A percentile compares a stretch with the other conserved stretches of the same genome.
Conservation (phyloP, 2,329 filamentous ascomycete genomes). For the Fusarium sp. region DNA sequence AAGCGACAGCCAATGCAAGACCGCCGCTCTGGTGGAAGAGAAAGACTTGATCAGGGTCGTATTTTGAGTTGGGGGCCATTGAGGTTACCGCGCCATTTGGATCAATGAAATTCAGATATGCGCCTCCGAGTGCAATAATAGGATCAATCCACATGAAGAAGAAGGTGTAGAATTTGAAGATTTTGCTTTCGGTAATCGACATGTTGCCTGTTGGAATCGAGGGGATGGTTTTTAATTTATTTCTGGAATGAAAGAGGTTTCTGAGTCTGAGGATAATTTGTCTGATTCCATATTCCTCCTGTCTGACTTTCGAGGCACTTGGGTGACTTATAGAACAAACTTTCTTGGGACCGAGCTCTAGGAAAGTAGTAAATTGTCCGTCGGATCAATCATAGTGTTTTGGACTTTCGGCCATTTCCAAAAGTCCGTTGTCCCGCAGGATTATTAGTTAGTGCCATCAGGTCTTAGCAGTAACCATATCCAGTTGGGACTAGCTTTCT, state of each 20-base stretch:
- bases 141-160: slow-evolving; percentile 19
- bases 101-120: slow-evolving; percentile 18
- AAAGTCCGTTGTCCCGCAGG: neutral
- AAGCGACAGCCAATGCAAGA: slow-evolving; percentile 9
- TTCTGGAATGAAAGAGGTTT: neutral
- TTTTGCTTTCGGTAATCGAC: neutral
- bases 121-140: slow-evolving; percentile 7
- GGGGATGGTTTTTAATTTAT: neutral
- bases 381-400: neutral
- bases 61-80: slow-evolving; percentile 13
- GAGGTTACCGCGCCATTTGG: slow-evolving; percentile 7
- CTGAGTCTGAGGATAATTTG: neutral
- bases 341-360: neutral
- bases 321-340: neutral
- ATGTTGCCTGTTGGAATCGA: neutral
- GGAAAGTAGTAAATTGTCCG: neutral
- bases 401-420: neutral
- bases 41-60: slow-evolving; percentile 14
- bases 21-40: slow-evolving; percentile 22
- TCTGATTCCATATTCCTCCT: no score
- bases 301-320: no score
- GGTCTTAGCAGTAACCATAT: neutral
- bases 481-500: neutral
- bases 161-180: slow-evolving; percentile 4
- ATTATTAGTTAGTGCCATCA: neutral